phyloP scores from a whole-genome alignment of 1,284 basidiomycete genomes.

The Waitea zeae region DNA sequence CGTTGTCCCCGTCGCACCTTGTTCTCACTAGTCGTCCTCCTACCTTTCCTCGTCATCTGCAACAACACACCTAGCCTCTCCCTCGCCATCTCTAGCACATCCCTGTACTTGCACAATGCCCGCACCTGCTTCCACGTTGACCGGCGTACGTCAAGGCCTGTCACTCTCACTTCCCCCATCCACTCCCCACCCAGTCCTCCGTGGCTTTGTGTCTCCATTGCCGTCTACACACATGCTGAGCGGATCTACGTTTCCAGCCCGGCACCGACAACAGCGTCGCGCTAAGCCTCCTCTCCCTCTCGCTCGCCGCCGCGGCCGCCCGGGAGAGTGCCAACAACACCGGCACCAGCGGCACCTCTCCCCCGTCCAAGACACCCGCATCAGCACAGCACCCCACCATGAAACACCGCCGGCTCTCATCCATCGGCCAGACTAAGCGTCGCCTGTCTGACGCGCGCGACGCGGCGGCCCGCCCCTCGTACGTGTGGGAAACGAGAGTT shows the following conservation, averaged over 20 bases:
- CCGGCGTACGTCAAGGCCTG: too few relatives aligned
- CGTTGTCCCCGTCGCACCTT: too few relatives aligned
- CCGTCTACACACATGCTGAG: too few relatives aligned
- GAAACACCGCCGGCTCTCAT: constrained; percentile 48
- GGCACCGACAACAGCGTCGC: neutral
- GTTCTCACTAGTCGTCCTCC: too few relatives aligned
- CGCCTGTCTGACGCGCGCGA: constrained; percentile 61
- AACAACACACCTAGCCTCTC: too few relatives aligned
- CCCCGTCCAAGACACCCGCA: neutral
- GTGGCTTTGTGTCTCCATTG: too few relatives aligned
- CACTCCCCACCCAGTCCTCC: neutral
- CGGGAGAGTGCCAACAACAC: constrained; percentile 10
- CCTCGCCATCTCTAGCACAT: too few relatives aligned
- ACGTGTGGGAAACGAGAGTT: constrained; percentile 23
- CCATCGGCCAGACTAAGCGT: constrained; percentile 45
- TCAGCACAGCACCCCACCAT: constrained; percentile 12
- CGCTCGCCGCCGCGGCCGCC: constrained; percentile 28
- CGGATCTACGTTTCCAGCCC: too few relatives aligned
- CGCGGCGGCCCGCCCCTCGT: constrained; percentile 54
- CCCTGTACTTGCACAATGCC: too few relatives aligned
- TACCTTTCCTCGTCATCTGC: too few relatives aligned
- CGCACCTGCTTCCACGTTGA: too few relatives aligned
- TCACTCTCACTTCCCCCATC: neutral
- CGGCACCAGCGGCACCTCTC: constrained; percentile 12
- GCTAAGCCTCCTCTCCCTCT: constrained; percentile 43